Base-by-base conservation (phyloP, 2,329 filamentous ascomycete species). In the Colletotrichum tamarilloi region DNA sequence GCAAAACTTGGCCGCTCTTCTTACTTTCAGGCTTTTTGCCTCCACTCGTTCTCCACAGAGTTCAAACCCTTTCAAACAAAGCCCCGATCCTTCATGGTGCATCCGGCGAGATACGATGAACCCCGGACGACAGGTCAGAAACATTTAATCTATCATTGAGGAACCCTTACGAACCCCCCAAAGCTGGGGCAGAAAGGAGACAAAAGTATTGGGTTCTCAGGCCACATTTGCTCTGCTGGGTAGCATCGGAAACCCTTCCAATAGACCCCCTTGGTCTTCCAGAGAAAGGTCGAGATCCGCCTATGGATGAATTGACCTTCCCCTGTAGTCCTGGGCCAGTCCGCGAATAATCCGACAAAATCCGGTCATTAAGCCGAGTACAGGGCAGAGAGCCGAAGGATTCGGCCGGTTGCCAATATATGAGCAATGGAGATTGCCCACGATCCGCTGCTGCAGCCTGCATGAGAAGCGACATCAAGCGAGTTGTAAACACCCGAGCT, bases 381-480 rank as follows among this genome's bases (percentile, higher is more conserved):
- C 32, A 49, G 63, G 63, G 63, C 56, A 67, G 62, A 28, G 35
- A 57, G 19, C 49, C 64, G 63, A 58, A 62, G 57, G 56, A 62
- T 49, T 62, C 57, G 68, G 64, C 57, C 52, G 57, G 68, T 62
- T 68, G 63, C 56, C 68, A 62, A 71, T 67, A 59, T 46, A 26
- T 49, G 35, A 62, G 30, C 55, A 19, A 32, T 58, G 28, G 55
- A 58, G 55, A 58, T 46, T 46, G 35, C 24, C 35, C 35, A 28
- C 35, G 8, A 26, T n/a, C 16, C 35, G 49, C 32, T n/a, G 42
- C 32, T 67, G 64, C 14, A 24, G 30, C 58, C 32, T 67, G 64
- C 22, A 24, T 32, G 12, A 6, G 24, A 42, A 42, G 38, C 38
- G 38, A 42, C 38, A 19, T 42, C 38, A 42, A 52, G 59, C 19